phyloP scores from a whole-genome alignment of 2,329 filamentous ascomycete genomes.

The Esteya vermicola region DNA sequence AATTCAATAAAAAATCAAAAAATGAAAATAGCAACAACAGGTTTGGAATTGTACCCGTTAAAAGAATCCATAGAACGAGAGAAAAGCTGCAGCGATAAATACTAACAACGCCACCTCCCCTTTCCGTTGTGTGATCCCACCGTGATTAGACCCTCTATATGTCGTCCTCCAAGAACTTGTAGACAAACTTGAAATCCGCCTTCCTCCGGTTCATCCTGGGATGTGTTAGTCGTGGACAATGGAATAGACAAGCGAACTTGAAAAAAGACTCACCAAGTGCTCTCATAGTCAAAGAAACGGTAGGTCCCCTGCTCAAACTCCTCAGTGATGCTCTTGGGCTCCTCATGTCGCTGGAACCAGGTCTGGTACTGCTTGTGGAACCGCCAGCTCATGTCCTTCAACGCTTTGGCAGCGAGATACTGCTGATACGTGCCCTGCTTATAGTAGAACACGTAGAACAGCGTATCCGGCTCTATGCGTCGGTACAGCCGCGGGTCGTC shows the following conservation, averaged over 20 bases:
- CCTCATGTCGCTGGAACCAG: constrained; percentile 97
- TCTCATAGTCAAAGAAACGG: constrained; percentile 98
- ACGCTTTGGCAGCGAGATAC: constrained; percentile 85
- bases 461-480: constrained; percentile 83
- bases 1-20: too few species aligned
- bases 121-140: neutral
- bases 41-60: too few species aligned
- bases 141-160: constrained; percentile 30
- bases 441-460: constrained; percentile 99
- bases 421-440: constrained; percentile 93
- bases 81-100: too few species aligned
- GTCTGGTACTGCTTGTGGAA: constrained; percentile 99
- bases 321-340: constrained; percentile 96
- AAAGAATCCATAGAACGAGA: too few species aligned
- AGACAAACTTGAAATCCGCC: constrained; percentile 95
- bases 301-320: constrained; percentile 98
- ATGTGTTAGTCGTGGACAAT: too few species aligned
- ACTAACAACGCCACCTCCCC: neutral
- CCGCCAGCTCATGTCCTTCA: constrained; percentile 96
- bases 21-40: too few species aligned
- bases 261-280: constrained; percentile 64
- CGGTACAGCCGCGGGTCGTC: constrained; percentile 81
- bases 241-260: neutral
- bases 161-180: constrained; percentile 95
- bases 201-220: constrained; percentile 97